Percentiles rank a stretch among this genome's conserved stretches.
These are phyloP conservation scores for Tillandsia fasciculata DNA, from an alignment of 176 grass and related monocot species.

Conservation along the genomic window DNA sequence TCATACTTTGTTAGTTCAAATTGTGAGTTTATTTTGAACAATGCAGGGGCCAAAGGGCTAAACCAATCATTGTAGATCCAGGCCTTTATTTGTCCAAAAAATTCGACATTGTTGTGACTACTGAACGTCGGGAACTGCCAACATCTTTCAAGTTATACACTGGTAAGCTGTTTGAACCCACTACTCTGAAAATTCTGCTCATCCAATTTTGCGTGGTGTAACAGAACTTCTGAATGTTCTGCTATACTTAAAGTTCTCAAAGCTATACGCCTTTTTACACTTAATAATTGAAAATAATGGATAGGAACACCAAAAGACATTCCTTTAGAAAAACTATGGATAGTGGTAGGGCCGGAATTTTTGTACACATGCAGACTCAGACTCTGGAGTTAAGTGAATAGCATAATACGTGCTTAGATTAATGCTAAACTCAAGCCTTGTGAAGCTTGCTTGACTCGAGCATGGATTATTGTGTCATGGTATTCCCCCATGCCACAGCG, in stretches of 20 bases:
- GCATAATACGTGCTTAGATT: too few relatives aligned
- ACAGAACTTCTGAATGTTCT: not conserved
- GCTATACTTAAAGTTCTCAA: not conserved
- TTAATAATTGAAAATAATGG: too few relatives aligned
- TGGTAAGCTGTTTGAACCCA: constrained; percentile 25
- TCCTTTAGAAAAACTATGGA: too few relatives aligned
- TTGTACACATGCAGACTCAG: too few relatives aligned
- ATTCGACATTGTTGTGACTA: constrained; percentile 62
- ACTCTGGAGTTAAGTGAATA: too few relatives aligned
- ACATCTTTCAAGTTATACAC: constrained; percentile 94
- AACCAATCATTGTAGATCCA: constrained; percentile 80
- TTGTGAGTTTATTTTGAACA: constrained; percentile 8
- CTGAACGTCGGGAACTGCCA: constrained; percentile 65
- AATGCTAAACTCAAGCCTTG: too few relatives aligned
- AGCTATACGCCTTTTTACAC: not conserved
- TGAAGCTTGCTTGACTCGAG: too few relatives aligned
- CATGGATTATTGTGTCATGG: too few relatives aligned
- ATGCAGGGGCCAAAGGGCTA: constrained; percentile 61
- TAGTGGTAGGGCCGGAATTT: too few relatives aligned
- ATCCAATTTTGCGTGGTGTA: not conserved
- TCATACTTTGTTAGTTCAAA: not conserved
- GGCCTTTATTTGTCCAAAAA: constrained; percentile 95
- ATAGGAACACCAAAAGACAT: too few relatives aligned
- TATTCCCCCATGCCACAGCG: too few relatives aligned
- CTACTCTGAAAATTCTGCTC: not conserved